Evolutionary conservation across 495 filamentous ascomycete species (phyloP), one percentile per base, ranked within the genome.

Genomic region (Neurospora intermedia): DNA sequence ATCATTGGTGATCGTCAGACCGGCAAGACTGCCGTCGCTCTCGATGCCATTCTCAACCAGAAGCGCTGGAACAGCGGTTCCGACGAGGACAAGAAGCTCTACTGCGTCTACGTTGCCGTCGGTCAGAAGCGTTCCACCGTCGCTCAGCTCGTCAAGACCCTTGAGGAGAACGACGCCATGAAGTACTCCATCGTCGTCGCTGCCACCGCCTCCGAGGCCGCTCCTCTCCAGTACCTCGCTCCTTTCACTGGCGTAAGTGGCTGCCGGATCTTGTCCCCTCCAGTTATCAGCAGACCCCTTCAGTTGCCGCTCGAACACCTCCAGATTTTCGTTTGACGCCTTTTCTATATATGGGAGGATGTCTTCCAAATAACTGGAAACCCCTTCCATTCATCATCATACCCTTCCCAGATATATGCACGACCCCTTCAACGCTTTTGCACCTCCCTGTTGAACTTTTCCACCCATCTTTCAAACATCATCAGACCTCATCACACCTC

Each of bases 1-100:
- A 98, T 99, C 85, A 99, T 99, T 87, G 96, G 96, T 86, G 96
- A 99, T 85, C 96, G 96, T 92, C 96, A 99, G 86, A 99, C 96
- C 78, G 96, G 96, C 86, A 99, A 99, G 92, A 99, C 96, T 82
- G 96, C 96, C 81, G 96, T 99, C 83, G 96, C 94, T 81, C 93
- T 99, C 69, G 96, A 99, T 80, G 90, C 96, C 82, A 99, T 99
- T 75, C 92, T 99, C 74, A 99, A 99, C 90, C 96, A 99, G 89
- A 95, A 93, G 89, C 90, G 96, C 78, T 98, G 96, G 96, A 99
- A 99, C 90, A 87, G 84, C 84, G 81, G 83, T 83, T 88, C 83
- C 83, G 93, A 97, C 83, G 96, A 99, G 90, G 86, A 82, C 79
- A 93, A 97, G 90, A 99, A 99, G 90, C 93, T 99, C 70, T 99